These are phyloP conservation scores for Nemania abortiva DNA, from an alignment of 2,329 filamentous ascomycete genomes.

Conservation along the genomic window DNA sequence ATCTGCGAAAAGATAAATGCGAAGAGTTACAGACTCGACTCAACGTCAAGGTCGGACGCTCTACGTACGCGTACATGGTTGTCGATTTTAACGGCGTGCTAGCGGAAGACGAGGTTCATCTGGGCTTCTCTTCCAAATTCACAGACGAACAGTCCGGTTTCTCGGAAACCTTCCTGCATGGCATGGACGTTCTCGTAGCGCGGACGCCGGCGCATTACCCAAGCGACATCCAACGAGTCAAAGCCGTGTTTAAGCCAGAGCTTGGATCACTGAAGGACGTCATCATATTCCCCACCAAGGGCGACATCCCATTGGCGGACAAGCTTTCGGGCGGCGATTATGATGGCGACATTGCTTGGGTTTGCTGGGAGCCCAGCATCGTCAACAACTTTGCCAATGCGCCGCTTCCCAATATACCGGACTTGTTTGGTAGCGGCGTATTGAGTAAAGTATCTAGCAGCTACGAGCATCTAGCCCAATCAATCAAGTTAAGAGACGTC, in stretches of 20 bases:
- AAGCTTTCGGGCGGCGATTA: conserved; percentile 84
- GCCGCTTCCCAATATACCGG: conserved; percentile 57
- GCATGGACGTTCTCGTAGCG: conserved; percentile 73
- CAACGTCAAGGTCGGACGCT: conserved; percentile 70
- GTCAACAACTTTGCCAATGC: conserved; percentile 76
- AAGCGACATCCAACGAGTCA: conserved; percentile 79
- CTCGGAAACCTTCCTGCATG: conserved; percentile 66
- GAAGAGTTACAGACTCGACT: conserved; percentile 66
- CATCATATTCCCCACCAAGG: conserved; percentile 78
- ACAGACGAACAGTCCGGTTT: conserved; percentile 64
- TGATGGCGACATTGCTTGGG: conserved; percentile 82
- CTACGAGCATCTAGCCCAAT: conserved; percentile 59
- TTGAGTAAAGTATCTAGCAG: conserved; percentile 62
- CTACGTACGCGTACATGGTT: conserved; percentile 74
- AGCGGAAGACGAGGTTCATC: conserved; percentile 73
- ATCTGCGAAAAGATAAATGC: conserved; percentile 65
- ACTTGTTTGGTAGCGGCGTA: conserved; percentile 62
- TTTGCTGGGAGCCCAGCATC: conserved; percentile 78
- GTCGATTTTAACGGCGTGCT: conserved; percentile 74
- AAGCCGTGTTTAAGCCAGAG: conserved; percentile 67
- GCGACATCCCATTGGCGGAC: conserved; percentile 72
- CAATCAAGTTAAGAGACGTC: conserved; percentile 38
- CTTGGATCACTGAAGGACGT: conserved; percentile 80
- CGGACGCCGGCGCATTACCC: conserved; percentile 76
- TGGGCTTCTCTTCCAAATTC: conserved; percentile 77